A percentile compares a stretch with the other conserved stretches of the same genome.
These are phyloP conservation scores for Arabidopsis hybrid DNA, from an alignment of 441 rosid genomes.

Conservation along the genomic window DNA sequence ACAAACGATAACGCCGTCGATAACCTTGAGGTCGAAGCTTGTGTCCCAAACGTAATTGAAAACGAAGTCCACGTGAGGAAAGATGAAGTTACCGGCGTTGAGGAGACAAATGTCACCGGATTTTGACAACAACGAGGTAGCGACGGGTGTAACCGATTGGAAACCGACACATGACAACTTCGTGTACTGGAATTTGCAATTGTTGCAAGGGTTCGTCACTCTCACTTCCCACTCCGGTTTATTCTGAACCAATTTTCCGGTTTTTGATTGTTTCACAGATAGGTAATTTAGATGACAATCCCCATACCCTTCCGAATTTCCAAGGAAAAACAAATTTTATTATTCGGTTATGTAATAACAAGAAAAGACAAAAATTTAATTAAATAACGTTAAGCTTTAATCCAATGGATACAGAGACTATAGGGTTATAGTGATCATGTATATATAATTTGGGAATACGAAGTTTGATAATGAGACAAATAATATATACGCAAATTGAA, in stretches of 20 bases:
- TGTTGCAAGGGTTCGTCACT: slow-evolving; percentile 25
- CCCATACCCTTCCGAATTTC: slow-evolving; percentile 33
- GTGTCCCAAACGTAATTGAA: slow-evolving; percentile 36
- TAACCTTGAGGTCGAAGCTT: slow-evolving; percentile 26
- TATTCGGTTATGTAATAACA: background rate
- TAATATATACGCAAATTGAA: background rate
- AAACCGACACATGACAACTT: slow-evolving; percentile 25
- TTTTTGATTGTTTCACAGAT: slow-evolving; percentile 27
- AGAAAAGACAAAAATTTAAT: background rate
- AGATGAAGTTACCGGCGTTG: background rate
- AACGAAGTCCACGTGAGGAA: background rate
- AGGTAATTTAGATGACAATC: background rate
- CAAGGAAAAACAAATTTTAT: background rate
- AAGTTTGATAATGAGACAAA: background rate
- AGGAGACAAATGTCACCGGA: slow-evolving; percentile 22
- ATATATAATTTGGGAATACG: background rate
- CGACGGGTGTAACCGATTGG: slow-evolving; percentile 22
- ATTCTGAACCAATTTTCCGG: slow-evolving; percentile 32
- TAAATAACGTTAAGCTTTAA: background rate
- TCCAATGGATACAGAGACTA: background rate
- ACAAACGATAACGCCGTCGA: background rate
- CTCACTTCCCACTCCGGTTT: slow-evolving; percentile 43
- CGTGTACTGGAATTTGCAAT: background rate
- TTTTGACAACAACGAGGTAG: background rate
- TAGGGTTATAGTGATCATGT: background rate